Percentiles rank a stretch among this genome's conserved stretches.
These are phyloP conservation scores for Melocanna baccifera DNA, from an alignment of 176 grass and related monocot species.

Conservation along the genomic window DNA sequence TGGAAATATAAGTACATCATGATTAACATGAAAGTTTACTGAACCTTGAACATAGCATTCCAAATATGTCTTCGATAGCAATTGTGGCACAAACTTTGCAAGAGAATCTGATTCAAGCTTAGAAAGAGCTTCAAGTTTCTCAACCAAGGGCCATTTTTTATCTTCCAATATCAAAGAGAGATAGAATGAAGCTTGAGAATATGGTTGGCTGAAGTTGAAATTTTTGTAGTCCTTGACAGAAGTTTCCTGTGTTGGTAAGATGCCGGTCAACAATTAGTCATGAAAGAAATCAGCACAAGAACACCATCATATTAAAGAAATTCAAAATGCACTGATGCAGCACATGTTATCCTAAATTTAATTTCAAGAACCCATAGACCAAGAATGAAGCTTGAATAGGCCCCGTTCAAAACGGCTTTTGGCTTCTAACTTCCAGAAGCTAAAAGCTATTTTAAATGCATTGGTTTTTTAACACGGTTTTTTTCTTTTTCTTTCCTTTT, in stretches of 20 bases:
- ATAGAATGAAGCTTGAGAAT: constrained; percentile 67
- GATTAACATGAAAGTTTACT: background rate
- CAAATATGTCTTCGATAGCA: constrained; percentile 71
- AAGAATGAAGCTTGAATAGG: background rate
- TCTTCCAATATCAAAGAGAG: constrained; percentile 70
- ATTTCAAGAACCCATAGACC: background rate
- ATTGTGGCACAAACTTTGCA: constrained; percentile 47
- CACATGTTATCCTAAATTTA: background rate
- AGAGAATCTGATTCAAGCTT: constrained; percentile 63
- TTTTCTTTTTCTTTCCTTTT: no score
- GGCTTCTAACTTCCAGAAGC: no score
- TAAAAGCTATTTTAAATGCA: no score
- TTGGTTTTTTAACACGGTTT: no score
- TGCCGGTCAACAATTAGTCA: constrained; percentile 3
- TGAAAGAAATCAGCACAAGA: constrained; percentile 7
- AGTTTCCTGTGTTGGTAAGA: constrained; percentile 70
- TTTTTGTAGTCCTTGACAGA: constrained; percentile 68
- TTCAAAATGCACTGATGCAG: background rate
- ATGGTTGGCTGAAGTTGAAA: constrained; percentile 73
- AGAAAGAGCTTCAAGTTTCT: constrained; percentile 70
- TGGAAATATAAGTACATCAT: constrained; percentile 8
- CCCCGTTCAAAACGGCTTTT: no score
- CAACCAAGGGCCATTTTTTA: constrained; percentile 62
- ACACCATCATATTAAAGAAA: background rate
- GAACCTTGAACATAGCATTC: constrained; percentile 87